Base-by-base conservation (phyloP, 2,329 filamentous ascomycete genomes). In the Metarhizium rileyi region DNA sequence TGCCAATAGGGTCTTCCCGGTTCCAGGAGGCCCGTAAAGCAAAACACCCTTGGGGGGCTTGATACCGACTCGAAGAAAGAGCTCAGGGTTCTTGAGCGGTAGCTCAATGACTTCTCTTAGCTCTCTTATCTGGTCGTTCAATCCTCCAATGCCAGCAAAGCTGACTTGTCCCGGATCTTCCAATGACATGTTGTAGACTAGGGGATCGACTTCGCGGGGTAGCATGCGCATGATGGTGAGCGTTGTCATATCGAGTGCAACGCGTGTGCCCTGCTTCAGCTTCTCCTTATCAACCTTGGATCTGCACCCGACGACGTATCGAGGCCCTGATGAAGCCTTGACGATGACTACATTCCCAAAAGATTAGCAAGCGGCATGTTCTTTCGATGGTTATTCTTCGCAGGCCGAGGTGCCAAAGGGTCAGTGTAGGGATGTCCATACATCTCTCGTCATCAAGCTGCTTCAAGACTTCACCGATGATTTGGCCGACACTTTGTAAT, bases 191-290 rank as follows among this genome's bases (percentile, higher is more conserved):
- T 98, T 98, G 80, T 98, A 98, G 59, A 98, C 93, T 58, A 98
- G 78, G 20, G 93, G 93, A 65, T 98, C 93, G 65, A 98, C 94
- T 75, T 98, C 93, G 68, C 93, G 86, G 52, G 93, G 94, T 44
- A 98, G 78, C 93, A 98, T 98, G 63, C 93, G 88, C 93, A 98
- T 98, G 70, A 98, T 98, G 53, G 93, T 98, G 59, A 98, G 86
- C 20, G 93, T 98, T 47, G 93, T 98, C 93, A 98, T 98, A 65
- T 98, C 93, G 52, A 98, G 84, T 30, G 93, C 91, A 49, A 98
- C 93, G 63, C 93, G 88, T 26, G 91, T 96, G 61, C 94, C 94
- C 72, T 98, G 93, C 80, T 97, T 98, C 66, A 98, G 75, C 77
- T 96, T 97, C 55, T 77, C 75, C 74, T 94, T 96, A 76, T 98